These are phyloP conservation scores for Cordyceps militaris DNA, from an alignment of 2,329 filamentous ascomycete genomes.

Conservation along the genomic window DNA sequence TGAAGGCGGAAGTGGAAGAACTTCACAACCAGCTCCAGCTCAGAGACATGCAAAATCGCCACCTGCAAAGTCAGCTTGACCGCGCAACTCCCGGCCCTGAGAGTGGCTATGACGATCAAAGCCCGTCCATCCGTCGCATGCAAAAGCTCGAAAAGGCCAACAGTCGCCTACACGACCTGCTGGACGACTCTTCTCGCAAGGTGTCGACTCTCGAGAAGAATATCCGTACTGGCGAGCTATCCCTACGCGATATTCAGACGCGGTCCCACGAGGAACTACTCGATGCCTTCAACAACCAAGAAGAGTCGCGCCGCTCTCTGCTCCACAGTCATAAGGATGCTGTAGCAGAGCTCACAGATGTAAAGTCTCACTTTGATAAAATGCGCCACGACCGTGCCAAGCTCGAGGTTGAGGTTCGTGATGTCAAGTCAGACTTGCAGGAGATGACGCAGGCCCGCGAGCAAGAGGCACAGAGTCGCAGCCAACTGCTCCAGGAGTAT, in stretches of 20 bases:
- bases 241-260: conserved; percentile 82
- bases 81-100: conserved; percentile 57
- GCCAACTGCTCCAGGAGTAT: conserved; percentile 84
- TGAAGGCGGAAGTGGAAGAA: conserved; percentile 84
- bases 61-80: conserved; percentile 82
- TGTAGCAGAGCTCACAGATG: conserved; percentile 75
- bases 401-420: conserved; percentile 80
- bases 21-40: conserved; percentile 91
- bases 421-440: conserved; percentile 73
- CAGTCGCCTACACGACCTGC: conserved; percentile 82
- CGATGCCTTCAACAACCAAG: conserved; percentile 86
- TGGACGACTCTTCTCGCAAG: conserved; percentile 90
- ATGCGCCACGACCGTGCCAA: conserved; percentile 73
- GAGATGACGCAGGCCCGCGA: conserved; percentile 74
- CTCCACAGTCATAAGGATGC: conserved; percentile 80
- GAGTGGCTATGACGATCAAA: conserved; percentile 63
- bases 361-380: conserved; percentile 81
- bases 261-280: conserved; percentile 92
- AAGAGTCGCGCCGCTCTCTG: conserved; percentile 75
- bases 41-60: conserved; percentile 89
- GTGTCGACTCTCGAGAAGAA: conserved; percentile 83
- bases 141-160: conserved; percentile 92
- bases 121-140: conserved; percentile 70
- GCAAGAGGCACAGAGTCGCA: conserved; percentile 80
- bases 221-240: conserved; percentile 79